Conservation (phyloP, 139 green algal genomes). For the Chlorella sp. region DNA sequence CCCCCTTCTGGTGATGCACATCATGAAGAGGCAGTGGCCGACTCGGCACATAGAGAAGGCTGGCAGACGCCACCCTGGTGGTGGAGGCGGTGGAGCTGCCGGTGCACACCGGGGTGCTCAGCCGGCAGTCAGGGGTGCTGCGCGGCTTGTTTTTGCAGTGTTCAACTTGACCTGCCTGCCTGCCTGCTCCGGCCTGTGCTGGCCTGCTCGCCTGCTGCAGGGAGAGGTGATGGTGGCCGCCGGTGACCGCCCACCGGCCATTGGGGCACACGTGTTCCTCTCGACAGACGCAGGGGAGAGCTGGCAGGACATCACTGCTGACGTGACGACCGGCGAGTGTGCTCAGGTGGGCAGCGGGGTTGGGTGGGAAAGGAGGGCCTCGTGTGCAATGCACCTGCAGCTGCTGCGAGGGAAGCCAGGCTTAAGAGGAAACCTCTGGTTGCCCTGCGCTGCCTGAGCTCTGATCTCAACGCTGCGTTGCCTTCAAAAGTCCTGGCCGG, state of each 20-base stretch:
- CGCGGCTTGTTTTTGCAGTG: too few relatives aligned
- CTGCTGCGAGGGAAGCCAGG: too few relatives aligned
- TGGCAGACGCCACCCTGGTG: too few relatives aligned
- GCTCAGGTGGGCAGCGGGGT: not conserved
- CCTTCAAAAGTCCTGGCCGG: too few relatives aligned
- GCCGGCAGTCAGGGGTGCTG: too few relatives aligned
- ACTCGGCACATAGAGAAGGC: too few relatives aligned
- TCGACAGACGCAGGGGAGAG: not conserved
- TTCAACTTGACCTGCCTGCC: not conserved
- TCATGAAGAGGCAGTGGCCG: not conserved
- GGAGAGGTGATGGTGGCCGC: constrained; percentile 29
- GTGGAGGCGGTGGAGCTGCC: too few relatives aligned
- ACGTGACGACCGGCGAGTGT: not conserved
- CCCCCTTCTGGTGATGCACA: not conserved
- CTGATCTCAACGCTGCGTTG: too few relatives aligned
- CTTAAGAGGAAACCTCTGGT: too few relatives aligned
- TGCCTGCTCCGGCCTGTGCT: not conserved
- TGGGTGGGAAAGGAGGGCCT: not conserved
- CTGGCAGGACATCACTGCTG: constrained; percentile 4
- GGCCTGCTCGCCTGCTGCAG: not conserved
- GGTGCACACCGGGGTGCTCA: too few relatives aligned
- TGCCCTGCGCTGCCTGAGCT: too few relatives aligned
- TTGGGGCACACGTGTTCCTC: constrained; percentile 16
- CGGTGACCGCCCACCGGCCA: not conserved
- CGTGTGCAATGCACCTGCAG: not conserved